A percentile compares a stretch with the other conserved stretches of the same genome.
Conservation (phyloP, 768 basidiomycete species). For the Boletus subcaerulescens region DNA sequence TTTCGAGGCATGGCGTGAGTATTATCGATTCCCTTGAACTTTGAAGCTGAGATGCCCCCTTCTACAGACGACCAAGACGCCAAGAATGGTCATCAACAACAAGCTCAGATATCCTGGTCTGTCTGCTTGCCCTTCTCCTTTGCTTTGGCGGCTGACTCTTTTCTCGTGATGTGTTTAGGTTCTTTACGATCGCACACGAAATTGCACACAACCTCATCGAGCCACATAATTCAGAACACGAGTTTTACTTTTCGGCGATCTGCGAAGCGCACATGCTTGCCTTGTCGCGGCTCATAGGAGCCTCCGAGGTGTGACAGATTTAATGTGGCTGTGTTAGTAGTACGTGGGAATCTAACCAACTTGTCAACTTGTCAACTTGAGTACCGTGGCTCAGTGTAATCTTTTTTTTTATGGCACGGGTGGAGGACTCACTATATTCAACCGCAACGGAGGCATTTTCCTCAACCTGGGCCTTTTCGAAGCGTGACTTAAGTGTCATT, state of each 20-base stretch:
- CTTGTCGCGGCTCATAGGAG: too few species aligned
- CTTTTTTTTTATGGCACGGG: too few species aligned
- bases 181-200: slow-evolving; percentile 89
- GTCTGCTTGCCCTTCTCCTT: slow-evolving; percentile 8
- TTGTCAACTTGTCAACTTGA: too few species aligned
- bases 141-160: not conserved
- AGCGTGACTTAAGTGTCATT: too few species aligned
- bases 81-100: slow-evolving; percentile 42
- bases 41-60: not conserved
- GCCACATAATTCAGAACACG: slow-evolving; percentile 87
- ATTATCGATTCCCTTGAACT: not conserved
- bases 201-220: slow-evolving; percentile 89
- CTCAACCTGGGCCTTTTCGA: too few species aligned
- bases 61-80: slow-evolving; percentile 69
- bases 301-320: too few species aligned
- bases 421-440: too few species aligned
- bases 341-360: too few species aligned
- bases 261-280: slow-evolving; percentile 59
- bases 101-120: slow-evolving; percentile 82
- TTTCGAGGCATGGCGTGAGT: slow-evolving; percentile 84
- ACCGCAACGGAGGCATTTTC: too few species aligned
- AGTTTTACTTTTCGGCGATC: slow-evolving; percentile 92
- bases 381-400: too few species aligned
- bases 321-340: too few species aligned
- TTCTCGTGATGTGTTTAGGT: slow-evolving; percentile 41